These are phyloP conservation scores for Blastocrithidia nonstop DNA, from an alignment of 208 protist species.

Conservation along the genomic window DNA sequence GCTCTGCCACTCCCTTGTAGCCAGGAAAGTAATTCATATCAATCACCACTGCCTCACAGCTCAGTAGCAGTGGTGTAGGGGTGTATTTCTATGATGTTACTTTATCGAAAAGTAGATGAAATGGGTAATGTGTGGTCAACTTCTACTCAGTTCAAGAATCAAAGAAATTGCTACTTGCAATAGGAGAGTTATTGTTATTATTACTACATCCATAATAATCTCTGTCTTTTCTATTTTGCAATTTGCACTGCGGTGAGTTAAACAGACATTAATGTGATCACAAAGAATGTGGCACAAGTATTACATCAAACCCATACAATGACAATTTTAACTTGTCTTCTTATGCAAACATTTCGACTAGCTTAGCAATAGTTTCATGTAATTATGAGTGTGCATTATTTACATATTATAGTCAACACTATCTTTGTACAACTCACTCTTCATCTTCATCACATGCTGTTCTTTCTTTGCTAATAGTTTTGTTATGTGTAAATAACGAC, in stretches of 20 bases:
- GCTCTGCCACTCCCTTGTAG: constrained; percentile 36
- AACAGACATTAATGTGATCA: too few species aligned
- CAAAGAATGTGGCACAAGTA: constrained; percentile 51
- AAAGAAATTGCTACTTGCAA: too few species aligned
- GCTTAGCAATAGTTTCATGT: constrained; percentile 11
- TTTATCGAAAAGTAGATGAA: constrained; percentile 3
- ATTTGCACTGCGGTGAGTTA: too few species aligned
- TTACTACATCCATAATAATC: too few species aligned
- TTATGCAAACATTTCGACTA: constrained; percentile 20
- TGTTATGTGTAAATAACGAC: too few species aligned
- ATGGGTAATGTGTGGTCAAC: too few species aligned
- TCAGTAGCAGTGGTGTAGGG: constrained; percentile 18
- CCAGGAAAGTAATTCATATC: constrained; percentile 83
- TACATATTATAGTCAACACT: too few species aligned
- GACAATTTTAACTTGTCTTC: constrained; percentile 21
- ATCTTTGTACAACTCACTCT: background rate
- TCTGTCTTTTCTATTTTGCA: too few species aligned
- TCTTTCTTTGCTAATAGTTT: background rate
- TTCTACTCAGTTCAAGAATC: too few species aligned
- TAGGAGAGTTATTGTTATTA: too few species aligned
- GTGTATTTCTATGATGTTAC: too few species aligned
- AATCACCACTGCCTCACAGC: constrained; percentile 41
- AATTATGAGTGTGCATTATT: too few species aligned
- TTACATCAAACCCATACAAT: constrained; percentile 72
- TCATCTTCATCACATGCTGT: background rate